phyloP scores from a whole-genome alignment of 2,329 filamentous ascomycete species.

The Colletotrichum orbiculare region DNA sequence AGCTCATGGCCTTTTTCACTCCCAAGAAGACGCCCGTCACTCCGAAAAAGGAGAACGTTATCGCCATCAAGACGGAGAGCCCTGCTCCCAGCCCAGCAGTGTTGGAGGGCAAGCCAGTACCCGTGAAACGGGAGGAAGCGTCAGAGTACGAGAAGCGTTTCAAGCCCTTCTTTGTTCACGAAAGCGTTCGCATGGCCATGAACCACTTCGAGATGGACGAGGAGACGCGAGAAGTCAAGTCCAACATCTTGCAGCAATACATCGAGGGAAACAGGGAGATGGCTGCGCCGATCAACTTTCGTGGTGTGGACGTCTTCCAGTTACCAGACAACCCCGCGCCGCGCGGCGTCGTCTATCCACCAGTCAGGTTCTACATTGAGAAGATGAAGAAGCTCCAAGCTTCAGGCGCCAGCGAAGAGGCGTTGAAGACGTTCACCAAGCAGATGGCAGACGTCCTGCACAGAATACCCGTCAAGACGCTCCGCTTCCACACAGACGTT shows the following conservation, averaged over 20 bases:
- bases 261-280: slow-evolving; percentile 54
- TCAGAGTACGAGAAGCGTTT: slow-evolving; percentile 78
- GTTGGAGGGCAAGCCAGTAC: slow-evolving; percentile 34
- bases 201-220: slow-evolving; percentile 68
- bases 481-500: slow-evolving; percentile 73
- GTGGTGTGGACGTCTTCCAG: slow-evolving; percentile 59
- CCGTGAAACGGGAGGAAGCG: slow-evolving; percentile 40
- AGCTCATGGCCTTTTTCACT: slow-evolving; percentile 59
- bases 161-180: slow-evolving; percentile 82
- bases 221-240: slow-evolving; percentile 64
- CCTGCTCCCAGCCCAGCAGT: slow-evolving; percentile 6
- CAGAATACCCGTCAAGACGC: slow-evolving; percentile 70
- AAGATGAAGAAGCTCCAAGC: slow-evolving; percentile 60
- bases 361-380: slow-evolving; percentile 72
- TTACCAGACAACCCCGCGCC: slow-evolving; percentile 50
- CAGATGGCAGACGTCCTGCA: slow-evolving; percentile 55
- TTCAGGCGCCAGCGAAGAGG: slow-evolving; percentile 49
- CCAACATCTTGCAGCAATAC: slow-evolving; percentile 63
- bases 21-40: slow-evolving; percentile 43
- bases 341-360: slow-evolving; percentile 60
- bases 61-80: slow-evolving; percentile 17
- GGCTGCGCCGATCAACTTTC: slow-evolving; percentile 53
- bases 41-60: slow-evolving; percentile 50
- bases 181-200: slow-evolving; percentile 77
- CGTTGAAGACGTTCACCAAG: slow-evolving; percentile 46